Evolutionary conservation across 371 early-diverging fungal genomes (phyloP), one percentile per base, ranked within the genome.

Genomic region (Mortierella sp.): DNA sequence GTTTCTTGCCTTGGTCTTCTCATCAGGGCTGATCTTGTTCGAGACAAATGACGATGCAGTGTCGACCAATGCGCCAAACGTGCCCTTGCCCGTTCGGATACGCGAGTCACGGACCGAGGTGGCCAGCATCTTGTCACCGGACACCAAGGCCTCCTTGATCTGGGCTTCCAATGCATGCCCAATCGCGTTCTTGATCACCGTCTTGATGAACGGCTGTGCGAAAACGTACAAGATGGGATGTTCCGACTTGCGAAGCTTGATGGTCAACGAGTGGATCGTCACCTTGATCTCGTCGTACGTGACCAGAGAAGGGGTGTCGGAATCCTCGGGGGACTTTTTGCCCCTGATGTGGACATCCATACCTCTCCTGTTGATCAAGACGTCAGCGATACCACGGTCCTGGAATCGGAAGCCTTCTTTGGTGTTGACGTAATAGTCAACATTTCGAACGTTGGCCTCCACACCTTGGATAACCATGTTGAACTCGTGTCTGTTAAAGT

Each of bases 391-490:
- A 43, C 90, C 90, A 12, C 74, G 83, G 63, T 90, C 90, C 47
- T 79, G 73, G 18, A 89, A 47, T 24, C 71, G 68, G 69, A 90
- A 88, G 0, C 89, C 88, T 0, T 71, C 73, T 58, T 87, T 87
- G n/a, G 82, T 83, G 54, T 81, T 82, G 67, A 83, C 82, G 21
- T 84, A 87, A 58, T 87, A 90, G 9, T 86, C 83, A 19, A 88
- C 86, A 53, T 86, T 62, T 7, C 78, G 60, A 14, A 81, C 60
- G 46, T 84, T 82, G 26, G 81, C 84, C 31, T 84, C 86, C 30
- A 81, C 71, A 19, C 79, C 58, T 47, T 81, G 55, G 23, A 79
- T 62, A 9, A 74, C 39, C 55, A 82, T 70, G 47, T 72, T 76
- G 42, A 84, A 83, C 5, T 78, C 62, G 12, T 80, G 57, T 47